These are phyloP conservation scores for Pseudopyricularia cyperi DNA, from an alignment of 2,329 filamentous ascomycete species.

Conservation along the genomic window DNA sequence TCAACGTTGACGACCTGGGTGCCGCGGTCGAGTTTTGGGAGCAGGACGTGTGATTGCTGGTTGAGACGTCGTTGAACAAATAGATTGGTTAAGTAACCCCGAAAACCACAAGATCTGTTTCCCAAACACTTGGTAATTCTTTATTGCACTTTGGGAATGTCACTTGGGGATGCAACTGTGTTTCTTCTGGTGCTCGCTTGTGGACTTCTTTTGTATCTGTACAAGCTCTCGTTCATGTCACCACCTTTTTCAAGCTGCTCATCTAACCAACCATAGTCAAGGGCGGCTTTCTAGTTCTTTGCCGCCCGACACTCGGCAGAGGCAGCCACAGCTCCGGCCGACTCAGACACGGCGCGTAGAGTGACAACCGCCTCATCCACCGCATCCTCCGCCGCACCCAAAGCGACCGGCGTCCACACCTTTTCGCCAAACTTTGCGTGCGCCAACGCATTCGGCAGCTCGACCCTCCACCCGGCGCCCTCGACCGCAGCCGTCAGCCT, in stretches of 20 bases:
- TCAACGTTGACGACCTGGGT: conserved; percentile 51
- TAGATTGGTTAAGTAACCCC: too few relatives aligned
- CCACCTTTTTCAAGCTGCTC: too few relatives aligned
- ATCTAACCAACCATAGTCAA: too few relatives aligned
- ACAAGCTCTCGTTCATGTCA: too few relatives aligned
- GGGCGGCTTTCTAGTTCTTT: too few relatives aligned
- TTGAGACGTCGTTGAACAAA: too few relatives aligned
- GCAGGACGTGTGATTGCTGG: background rate
- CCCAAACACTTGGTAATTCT: too few relatives aligned
- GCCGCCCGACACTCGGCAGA: conserved; percentile 19
- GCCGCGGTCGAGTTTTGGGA: conserved; percentile 25
- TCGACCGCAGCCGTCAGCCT: conserved; percentile 28
- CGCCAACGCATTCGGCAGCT: conserved; percentile 25
- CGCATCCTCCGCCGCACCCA: conserved; percentile 19
- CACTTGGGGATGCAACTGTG: too few relatives aligned
- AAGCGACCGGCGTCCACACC: conserved; percentile 26
- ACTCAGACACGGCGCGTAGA: conserved; percentile 31
- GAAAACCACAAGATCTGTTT: too few relatives aligned
- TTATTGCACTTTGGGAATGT: too few relatives aligned
- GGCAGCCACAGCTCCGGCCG: conserved; percentile 17
- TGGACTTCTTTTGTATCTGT: too few relatives aligned
- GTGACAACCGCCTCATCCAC: conserved; percentile 23
- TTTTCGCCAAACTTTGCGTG: conserved; percentile 25
- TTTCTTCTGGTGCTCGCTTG: too few relatives aligned
- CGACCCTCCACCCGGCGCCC: conserved; percentile 31